Base-by-base conservation (phyloP, 768 basidiomycete species). In the Pholiota microspora region DNA sequence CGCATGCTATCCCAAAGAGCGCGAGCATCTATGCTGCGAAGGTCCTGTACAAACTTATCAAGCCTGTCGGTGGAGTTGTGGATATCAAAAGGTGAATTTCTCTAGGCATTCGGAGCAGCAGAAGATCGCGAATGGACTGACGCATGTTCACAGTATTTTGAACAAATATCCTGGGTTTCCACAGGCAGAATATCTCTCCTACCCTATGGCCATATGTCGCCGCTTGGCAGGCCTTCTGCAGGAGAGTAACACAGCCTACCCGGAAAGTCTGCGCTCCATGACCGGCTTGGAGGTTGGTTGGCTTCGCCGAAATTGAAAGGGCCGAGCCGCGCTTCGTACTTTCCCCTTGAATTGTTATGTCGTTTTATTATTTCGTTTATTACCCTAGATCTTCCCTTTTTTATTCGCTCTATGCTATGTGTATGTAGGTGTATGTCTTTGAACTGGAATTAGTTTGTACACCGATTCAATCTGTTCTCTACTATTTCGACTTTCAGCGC, bases 181-280 rank as follows among this genome's bases (percentile, higher is more conserved):
- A 7, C 91, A 93, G 66, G 88, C 91, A n/a, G 94, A 98, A 68
- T 83, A 87, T 57, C 73, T 97, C 7, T 84, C 81, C 29, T 97
- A 98, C 64, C 91, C 95, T 0, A 80, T 85, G 72, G 75, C 84
- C 21, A 79, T 92, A 10, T 93, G 94, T 67, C 80, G 80, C 8
- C 81, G 85, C 44, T 68, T 98, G 16, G 84, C 85, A 0, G 79
- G 71, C 5, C 62, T 89, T 54, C 75, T 98, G 62, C 81, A 76
- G 66, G 89, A 93, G 67, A 94, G 92, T 62, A 92, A 88, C 60
- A 67, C 66, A 3, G 79, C 85, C 1, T 94, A 94, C 63, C 91
- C 92, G 0, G 82, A 85, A 64, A 77, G 77, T 56, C 75, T 92
- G 78, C 83, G 86, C 29, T 78, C 76, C 47, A 90, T 93, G 89